phyloP scores from a whole-genome alignment of 495 filamentous ascomycete genomes.

The Penicillium taxi region DNA sequence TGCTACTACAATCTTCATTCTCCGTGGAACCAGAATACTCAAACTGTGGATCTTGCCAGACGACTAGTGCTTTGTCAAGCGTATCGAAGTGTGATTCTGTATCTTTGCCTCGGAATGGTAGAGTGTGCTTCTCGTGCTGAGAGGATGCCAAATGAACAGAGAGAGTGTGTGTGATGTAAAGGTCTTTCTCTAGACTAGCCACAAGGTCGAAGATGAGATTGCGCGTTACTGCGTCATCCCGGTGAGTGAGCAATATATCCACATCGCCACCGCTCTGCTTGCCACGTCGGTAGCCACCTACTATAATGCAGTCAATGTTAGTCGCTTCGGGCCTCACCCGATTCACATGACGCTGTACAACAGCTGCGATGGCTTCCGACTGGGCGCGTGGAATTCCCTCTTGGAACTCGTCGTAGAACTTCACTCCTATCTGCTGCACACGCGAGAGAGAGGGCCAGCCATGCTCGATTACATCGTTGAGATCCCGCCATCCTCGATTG shows the following conservation, averaged over 20 bases:
- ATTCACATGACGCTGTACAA: constrained; percentile 56
- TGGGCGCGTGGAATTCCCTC: constrained; percentile 63
- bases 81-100: constrained; percentile 55
- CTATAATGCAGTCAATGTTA: constrained; percentile 63
- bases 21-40: constrained; percentile 1
- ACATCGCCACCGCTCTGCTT: constrained; percentile 71
- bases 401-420: constrained; percentile 85
- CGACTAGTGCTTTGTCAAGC: constrained; percentile 83
- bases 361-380: constrained; percentile 57
- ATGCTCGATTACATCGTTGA: constrained; percentile 78
- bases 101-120: constrained; percentile 41
- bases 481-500: constrained; percentile 59
- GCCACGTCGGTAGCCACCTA: constrained; percentile 80
- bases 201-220: constrained; percentile 63
- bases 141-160: constrained; percentile 56
- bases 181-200: constrained; percentile 53
- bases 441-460: constrained; percentile 70
- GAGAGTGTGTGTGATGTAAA: constrained; percentile 78
- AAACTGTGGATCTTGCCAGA: constrained; percentile 77
- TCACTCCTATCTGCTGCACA: constrained; percentile 90
- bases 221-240: constrained; percentile 54
- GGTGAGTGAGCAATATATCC: constrained; percentile 79
- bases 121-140: constrained; percentile 61
- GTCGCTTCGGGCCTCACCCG: constrained; percentile 30
- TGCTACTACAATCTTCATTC: not conserved